A percentile compares a stretch with the other conserved stretches of the same genome.
phyloP scores from a whole-genome alignment of 148 eudicot genomes.

The Rheum nobile region DNA sequence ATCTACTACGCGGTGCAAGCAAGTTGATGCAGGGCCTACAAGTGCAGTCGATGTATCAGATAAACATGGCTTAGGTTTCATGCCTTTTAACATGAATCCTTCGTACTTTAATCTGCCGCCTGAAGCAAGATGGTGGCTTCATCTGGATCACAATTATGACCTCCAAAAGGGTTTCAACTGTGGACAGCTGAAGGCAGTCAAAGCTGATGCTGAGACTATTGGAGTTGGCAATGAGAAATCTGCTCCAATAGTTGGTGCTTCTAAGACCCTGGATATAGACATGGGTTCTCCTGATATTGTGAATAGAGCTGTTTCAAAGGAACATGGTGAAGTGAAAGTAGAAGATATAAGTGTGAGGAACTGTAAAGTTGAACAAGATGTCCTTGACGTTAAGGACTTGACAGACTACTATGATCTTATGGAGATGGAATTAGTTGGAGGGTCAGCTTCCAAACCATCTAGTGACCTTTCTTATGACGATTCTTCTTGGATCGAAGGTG shows the following conservation, averaged over 20 bases:
- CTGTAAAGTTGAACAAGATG: constrained; percentile 29
- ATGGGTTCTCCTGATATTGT: constrained; percentile 16
- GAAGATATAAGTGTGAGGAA: constrained; percentile 20
- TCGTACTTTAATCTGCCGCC: constrained; percentile 54
- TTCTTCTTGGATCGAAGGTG: constrained; percentile 38
- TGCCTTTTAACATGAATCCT: constrained; percentile 36
- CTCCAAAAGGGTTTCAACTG: constrained; percentile 26
- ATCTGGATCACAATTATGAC: constrained; percentile 40
- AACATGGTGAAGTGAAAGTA: constrained; percentile 12
- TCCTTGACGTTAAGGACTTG: constrained; percentile 25
- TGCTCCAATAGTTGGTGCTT: background rate
- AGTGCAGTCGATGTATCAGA: constrained; percentile 30
- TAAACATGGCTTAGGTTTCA: constrained; percentile 26
- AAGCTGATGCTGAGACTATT: constrained; percentile 22
- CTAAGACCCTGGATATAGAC: constrained; percentile 2
- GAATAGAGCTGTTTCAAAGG: constrained; percentile 15
- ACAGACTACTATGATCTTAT: constrained; percentile 41
- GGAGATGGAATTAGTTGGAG: constrained; percentile 44
- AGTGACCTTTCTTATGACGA: constrained; percentile 32
- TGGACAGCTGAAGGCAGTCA: constrained; percentile 23
- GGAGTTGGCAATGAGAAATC: constrained; percentile 6
- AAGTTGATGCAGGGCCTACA: constrained; percentile 32
- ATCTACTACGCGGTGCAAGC: constrained; percentile 33
- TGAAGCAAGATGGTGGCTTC: constrained; percentile 86
- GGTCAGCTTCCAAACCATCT: constrained; percentile 25